Percentiles rank a stretch among this genome's conserved stretches.
These are phyloP conservation scores for Vitis hybrid DNA, from an alignment of 177 flowering plant genomes.

Conservation along the genomic window DNA sequence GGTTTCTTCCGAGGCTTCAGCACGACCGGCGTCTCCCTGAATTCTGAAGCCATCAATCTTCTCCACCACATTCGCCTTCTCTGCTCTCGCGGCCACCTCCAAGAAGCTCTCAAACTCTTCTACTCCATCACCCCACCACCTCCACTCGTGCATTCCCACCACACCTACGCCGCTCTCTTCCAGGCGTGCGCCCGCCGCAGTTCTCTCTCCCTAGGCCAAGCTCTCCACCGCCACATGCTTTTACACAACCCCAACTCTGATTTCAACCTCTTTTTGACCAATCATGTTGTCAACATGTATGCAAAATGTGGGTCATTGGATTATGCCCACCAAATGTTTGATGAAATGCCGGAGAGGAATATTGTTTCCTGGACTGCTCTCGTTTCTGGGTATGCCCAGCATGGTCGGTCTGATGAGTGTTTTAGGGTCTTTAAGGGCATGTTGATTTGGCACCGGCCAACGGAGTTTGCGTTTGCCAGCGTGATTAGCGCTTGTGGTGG, in stretches of 20 bases:
- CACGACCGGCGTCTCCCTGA: neutral
- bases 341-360: conserved; percentile 66
- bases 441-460: conserved; percentile 46
- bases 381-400: conserved; percentile 60
- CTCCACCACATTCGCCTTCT: conserved; percentile 18
- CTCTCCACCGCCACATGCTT: conserved; percentile 48
- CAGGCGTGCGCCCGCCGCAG: conserved; percentile 45
- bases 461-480: conserved; percentile 62
- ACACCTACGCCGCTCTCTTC: conserved; percentile 51
- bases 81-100: conserved; percentile 28
- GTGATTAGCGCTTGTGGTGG: conserved; percentile 47
- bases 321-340: conserved; percentile 51
- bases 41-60: neutral
- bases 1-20: conserved; percentile 4
- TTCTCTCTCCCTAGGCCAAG: conserved; percentile 33
- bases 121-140: conserved; percentile 17
- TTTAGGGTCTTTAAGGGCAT: conserved; percentile 44
- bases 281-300: conserved; percentile 65
- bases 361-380: conserved; percentile 75
- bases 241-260: conserved; percentile 16
- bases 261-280: conserved; percentile 36
- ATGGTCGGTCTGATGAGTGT: conserved; percentile 32
- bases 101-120: conserved; percentile 47
- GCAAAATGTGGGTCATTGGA: conserved; percentile 49
- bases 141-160: conserved; percentile 16